Evolutionary conservation across 306 rosid genomes (phyloP), one percentile per base, ranked within the genome.

Genomic region (Malus sieversii): DNA sequence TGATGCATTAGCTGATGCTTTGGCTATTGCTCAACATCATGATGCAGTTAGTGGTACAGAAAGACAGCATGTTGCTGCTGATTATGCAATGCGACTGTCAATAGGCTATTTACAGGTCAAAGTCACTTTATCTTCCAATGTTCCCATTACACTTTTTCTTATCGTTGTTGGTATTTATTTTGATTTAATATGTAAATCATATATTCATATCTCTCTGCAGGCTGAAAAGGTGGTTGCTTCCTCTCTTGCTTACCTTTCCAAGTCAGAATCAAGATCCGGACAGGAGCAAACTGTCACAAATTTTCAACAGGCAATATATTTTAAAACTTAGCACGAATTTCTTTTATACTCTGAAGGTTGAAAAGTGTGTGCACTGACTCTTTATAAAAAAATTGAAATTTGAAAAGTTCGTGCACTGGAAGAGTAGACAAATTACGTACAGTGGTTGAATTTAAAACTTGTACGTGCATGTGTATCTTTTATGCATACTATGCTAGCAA

Each of bases 21-120:
- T 93, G 83, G 92, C 92, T 60, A 72, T 91, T 77, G 97, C 81
- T 85, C 98, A 93, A 78, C 98, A 93, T 83, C 98, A 91, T 74
- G 98, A 93, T 68, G 98, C 96, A 5, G 90, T 93, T 66, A 52
- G 92, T 78, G 98, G 98, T 67, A 91, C 98, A 77, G 80, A 74
- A 78, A 91, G 92, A 78, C 92, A 91, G 75, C 98, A 93, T 46
- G 97, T 91, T 61, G 97, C 97, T 72, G 79, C 90, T 78, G 98
- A 93, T 83, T 93, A 93, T 81, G 96, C 94, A 10, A 77, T 85
- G 83, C 88, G 98, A 51, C 81, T 92, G 71, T 86, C 96, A 75
- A 83, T 90, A 44, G 97, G 97, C 42, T 88, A 92, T 69, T 57
- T 73, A 20, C 88, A 92, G 96, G 97, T 92, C 76, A 75, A 45